phyloP scores from a whole-genome alignment of 2,329 filamentous ascomycete species.

The Fusarium sterilihyphosum region DNA sequence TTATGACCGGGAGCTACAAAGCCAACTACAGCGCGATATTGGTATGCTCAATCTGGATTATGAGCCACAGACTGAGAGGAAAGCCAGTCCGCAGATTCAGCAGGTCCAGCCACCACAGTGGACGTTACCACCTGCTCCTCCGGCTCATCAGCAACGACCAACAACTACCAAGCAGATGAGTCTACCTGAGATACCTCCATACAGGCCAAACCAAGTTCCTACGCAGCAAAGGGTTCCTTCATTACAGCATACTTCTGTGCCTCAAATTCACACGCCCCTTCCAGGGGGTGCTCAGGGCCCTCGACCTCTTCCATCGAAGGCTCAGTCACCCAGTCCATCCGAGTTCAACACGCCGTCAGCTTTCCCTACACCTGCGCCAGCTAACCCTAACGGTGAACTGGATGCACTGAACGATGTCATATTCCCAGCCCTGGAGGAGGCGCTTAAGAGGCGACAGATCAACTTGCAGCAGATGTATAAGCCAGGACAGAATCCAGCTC shows the following conservation, averaged over 20 bases:
- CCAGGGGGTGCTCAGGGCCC: slow-evolving; percentile 35
- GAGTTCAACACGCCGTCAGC: slow-evolving; percentile 55
- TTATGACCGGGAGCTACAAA: slow-evolving; percentile 69
- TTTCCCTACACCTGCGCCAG: slow-evolving; percentile 66
- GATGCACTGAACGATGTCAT: slow-evolving; percentile 92
- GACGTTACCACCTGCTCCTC: slow-evolving; percentile 45
- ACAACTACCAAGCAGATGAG: slow-evolving; percentile 56
- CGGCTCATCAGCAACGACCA: slow-evolving; percentile 49
- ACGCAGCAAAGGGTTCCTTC: slow-evolving; percentile 44
- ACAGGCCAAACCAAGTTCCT: slow-evolving; percentile 53
- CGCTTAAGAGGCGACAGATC: slow-evolving; percentile 80
- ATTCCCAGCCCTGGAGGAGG: slow-evolving; percentile 90
- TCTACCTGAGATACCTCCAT: slow-evolving; percentile 66
- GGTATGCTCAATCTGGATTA: slow-evolving; percentile 62
- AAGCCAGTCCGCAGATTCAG: slow-evolving; percentile 18
- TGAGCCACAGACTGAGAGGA: slow-evolving; percentile 22
- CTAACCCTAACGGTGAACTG: slow-evolving; percentile 73
- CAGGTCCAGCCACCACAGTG: slow-evolving; percentile 24
- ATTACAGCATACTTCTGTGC: slow-evolving; percentile 41
- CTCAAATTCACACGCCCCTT: slow-evolving; percentile 31
- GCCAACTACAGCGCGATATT: slow-evolving; percentile 72
- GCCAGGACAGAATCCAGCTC: slow-evolving; percentile 50
- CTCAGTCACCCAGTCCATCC: slow-evolving; percentile 45
- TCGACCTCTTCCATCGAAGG: slow-evolving; percentile 44
- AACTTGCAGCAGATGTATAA: slow-evolving; percentile 65